Evolutionary conservation across 768 basidiomycete genomes (phyloP), one percentile per base, ranked within the genome.

Genomic region (Mycena polygramma): DNA sequence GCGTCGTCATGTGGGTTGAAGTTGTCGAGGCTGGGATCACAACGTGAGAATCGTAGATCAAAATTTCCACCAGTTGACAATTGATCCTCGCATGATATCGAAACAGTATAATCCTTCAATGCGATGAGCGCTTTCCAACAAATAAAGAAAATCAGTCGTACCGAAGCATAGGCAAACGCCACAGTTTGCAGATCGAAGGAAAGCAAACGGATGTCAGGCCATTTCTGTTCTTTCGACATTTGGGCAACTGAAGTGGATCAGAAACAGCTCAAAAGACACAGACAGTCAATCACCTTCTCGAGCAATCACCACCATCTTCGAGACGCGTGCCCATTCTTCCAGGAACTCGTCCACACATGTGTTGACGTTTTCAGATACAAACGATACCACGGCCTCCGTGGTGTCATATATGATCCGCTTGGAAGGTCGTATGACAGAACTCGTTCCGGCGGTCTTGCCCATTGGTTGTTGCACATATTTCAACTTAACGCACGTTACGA

Each of bases 241-340:
- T 93, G 91, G 7, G 92, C 93, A 48, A 97, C 96, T 95, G 66
- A 5, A 57, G 11, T 22, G 36, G 13, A 45, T 62, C 20, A 60
- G 19, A 39, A 36, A 37, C 69, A 15, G 73, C 69, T 20, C 53
- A 52, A 63, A 57, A 59, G 30, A 22, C 20, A n/a, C n/a, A 10
- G 57, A n/a, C 46, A 26, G 2, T 71, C 75, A 15, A 84, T 66
- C 76, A 94, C 95, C 90, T 83, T 96, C 94, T 69, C 94, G 89
- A 15, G 95, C 96, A 64, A 97, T 95, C 35, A 96, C 94, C 15
- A 96, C 94, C 88, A 96, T 95, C 81, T 96, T 97, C 22, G 94
- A 94, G 37, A 97, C 93, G 53, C 93, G 85, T 48, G 94, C 94
- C 95, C 96, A 97, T 79, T 96, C 95, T 76, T 96, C 94, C 73